Percentiles rank a stretch among this genome's conserved stretches.
Conservation (phyloP, 352 stramenopile species). For the Phytophthora foliorum region DNA sequence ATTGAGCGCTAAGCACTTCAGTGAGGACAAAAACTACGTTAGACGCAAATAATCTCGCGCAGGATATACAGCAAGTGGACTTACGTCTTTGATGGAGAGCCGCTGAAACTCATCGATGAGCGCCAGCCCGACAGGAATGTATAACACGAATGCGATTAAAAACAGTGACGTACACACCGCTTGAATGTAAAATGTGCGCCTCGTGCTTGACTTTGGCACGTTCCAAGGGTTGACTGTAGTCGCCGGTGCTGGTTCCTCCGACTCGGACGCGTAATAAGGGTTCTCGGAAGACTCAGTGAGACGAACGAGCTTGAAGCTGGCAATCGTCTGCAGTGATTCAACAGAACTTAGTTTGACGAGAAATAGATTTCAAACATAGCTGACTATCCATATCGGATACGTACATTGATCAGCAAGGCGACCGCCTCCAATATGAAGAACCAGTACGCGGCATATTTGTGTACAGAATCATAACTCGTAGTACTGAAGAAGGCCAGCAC, state of each 20-base stretch:
- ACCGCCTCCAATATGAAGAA: conserved; percentile 79
- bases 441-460: conserved; percentile 73
- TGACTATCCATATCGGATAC: too few species aligned
- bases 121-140: conserved; percentile 70
- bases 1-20: conserved; percentile 53
- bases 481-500: conserved; percentile 70
- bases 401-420: conserved; percentile 67
- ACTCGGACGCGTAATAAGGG: conserved; percentile 17
- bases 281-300: conserved; percentile 17
- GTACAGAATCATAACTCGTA: conserved; percentile 53
- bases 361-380: neutral
- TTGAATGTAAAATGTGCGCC: conserved; percentile 51
- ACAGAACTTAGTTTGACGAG: neutral
- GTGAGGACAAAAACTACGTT: neutral
- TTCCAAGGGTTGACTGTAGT: conserved; percentile 23
- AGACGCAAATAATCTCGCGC: neutral
- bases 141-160: conserved; percentile 74
- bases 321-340: conserved; percentile 33
- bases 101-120: conserved; percentile 53
- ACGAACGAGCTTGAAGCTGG: conserved; percentile 41
- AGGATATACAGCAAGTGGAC: neutral
- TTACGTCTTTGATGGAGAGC: conserved; percentile 27
- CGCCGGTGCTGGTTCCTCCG: neutral
- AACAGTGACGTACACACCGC: conserved; percentile 54
- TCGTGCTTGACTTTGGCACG: conserved; percentile 33